These are phyloP conservation scores for Penicillium sclerotigenum DNA, from an alignment of 2,329 filamentous ascomycete genomes.

Conservation along the genomic window DNA sequence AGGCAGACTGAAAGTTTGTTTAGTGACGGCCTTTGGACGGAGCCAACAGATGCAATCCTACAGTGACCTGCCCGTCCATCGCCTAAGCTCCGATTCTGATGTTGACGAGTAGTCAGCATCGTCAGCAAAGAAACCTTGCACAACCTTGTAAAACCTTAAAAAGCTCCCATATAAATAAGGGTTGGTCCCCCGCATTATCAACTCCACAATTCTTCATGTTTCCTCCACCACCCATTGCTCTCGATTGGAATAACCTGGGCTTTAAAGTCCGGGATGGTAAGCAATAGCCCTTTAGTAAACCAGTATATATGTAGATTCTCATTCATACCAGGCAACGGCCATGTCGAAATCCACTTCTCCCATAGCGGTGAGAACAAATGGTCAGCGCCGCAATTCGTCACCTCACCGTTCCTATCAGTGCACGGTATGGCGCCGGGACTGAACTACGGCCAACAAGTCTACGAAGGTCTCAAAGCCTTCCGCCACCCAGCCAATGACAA, in stretches of 20 bases:
- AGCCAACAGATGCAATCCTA: slow-evolving; percentile 3
- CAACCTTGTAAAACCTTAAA: background rate
- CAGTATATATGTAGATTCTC: background rate
- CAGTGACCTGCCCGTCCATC: slow-evolving; percentile 2
- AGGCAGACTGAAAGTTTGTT: slow-evolving; percentile 30
- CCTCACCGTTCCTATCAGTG: slow-evolving; percentile 79
- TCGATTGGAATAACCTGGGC: slow-evolving; percentile 87
- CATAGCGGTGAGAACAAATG: slow-evolving; percentile 68
- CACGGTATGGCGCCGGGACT: slow-evolving; percentile 94
- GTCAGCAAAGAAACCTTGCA: too few relatives aligned
- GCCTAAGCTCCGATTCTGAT: background rate
- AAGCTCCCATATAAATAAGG: background rate
- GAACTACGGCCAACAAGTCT: slow-evolving; percentile 97
- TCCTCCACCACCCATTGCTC: slow-evolving; percentile 34
- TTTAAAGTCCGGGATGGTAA: slow-evolving; percentile 87
- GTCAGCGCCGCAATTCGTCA: slow-evolving; percentile 73
- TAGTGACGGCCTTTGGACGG: slow-evolving; percentile 30
- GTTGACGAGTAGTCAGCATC: background rate
- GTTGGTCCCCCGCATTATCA: background rate
- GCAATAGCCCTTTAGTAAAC: slow-evolving; percentile 15
- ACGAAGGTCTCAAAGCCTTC: slow-evolving; percentile 98
- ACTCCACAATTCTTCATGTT: slow-evolving; percentile 18
- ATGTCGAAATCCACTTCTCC: slow-evolving; percentile 84
- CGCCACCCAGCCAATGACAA: slow-evolving; percentile 58
- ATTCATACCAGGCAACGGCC: slow-evolving; percentile 69